A percentile compares a stretch with the other conserved stretches of the same genome.
phyloP scores from a whole-genome alignment of 371 early-diverging fungal species.

The Zopfochytrium polystomum region DNA sequence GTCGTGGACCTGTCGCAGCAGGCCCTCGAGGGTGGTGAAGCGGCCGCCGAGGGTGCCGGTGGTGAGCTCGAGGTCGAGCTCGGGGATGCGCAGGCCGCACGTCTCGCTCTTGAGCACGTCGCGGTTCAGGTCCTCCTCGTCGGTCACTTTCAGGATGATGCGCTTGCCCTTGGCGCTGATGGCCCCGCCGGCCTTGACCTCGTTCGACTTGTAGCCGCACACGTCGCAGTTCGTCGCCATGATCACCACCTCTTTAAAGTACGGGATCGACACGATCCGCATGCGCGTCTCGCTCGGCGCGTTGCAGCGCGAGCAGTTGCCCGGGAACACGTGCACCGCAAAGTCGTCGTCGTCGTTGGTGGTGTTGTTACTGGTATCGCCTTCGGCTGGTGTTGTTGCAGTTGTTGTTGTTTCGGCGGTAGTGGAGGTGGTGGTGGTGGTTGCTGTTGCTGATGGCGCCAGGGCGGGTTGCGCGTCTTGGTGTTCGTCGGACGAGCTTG shows the following conservation, averaged over 20 bases:
- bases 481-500: too few species aligned
- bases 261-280: slow-evolving; percentile 68
- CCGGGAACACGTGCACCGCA: slow-evolving; percentile 72
- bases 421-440: too few species aligned
- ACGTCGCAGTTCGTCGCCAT: slow-evolving; percentile 91
- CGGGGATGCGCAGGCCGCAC: slow-evolving; percentile 86
- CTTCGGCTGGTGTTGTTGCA: too few species aligned
- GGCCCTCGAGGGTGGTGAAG: slow-evolving; percentile 94
- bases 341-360: slow-evolving; percentile 58
- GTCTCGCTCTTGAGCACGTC: slow-evolving; percentile 94
- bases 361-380: too few species aligned
- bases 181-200: slow-evolving; percentile 92
- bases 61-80: slow-evolving; percentile 83
- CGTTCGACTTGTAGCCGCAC: slow-evolving; percentile 94
- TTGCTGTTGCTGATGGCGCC: too few species aligned
- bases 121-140: slow-evolving; percentile 82
- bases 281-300: slow-evolving; percentile 83
- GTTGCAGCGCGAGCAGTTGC: slow-evolving; percentile 84
- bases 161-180: slow-evolving; percentile 74
- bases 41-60: slow-evolving; percentile 95
- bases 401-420: too few species aligned
- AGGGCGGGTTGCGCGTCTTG: too few species aligned
- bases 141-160: slow-evolving; percentile 76
- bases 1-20: slow-evolving; percentile 82
- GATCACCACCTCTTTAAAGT: slow-evolving; percentile 93